These are phyloP conservation scores for Apiospora phragmitis DNA, from an alignment of 2,329 filamentous ascomycete species.

Conservation along the genomic window DNA sequence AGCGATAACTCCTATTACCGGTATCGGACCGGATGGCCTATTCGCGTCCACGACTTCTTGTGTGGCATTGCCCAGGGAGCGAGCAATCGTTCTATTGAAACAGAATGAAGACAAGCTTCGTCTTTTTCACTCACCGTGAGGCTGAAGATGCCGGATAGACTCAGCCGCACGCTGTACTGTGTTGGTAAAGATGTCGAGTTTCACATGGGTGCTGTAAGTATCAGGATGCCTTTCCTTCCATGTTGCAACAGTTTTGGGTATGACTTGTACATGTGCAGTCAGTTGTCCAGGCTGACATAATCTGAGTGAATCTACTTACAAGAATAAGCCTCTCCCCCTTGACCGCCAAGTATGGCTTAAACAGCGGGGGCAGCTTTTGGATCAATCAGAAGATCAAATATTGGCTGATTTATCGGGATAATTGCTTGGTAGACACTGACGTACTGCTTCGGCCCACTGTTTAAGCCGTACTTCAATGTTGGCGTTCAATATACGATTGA, in stretches of 20 bases:
- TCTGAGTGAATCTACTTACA: too few species aligned
- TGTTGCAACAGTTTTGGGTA: neutral
- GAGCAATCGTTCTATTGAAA: neutral
- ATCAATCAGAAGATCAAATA: too few species aligned
- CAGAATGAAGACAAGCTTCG: neutral
- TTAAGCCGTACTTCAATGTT: too few species aligned
- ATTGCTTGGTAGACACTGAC: too few species aligned
- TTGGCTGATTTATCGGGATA: too few species aligned
- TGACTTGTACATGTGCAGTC: neutral
- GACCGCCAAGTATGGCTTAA: too few species aligned
- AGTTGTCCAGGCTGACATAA: neutral
- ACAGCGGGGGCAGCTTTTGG: too few species aligned
- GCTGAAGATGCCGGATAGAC: neutral
- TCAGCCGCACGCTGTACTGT: neutral
- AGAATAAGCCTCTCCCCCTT: too few species aligned
- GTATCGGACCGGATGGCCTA: slow-evolving; percentile 11
- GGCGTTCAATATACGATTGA: too few species aligned
- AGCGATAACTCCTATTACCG: slow-evolving; percentile 17
- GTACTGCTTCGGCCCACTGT: too few species aligned
- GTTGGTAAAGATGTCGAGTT: neutral
- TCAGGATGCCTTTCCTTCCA: neutral
- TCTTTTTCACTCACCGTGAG: neutral
- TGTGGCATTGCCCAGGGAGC: neutral
- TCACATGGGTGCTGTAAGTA: neutral
- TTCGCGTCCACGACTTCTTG: neutral